These are phyloP conservation scores for Drosera spatulata DNA, from an alignment of 179 eudicot species.

Conservation along the genomic window DNA sequence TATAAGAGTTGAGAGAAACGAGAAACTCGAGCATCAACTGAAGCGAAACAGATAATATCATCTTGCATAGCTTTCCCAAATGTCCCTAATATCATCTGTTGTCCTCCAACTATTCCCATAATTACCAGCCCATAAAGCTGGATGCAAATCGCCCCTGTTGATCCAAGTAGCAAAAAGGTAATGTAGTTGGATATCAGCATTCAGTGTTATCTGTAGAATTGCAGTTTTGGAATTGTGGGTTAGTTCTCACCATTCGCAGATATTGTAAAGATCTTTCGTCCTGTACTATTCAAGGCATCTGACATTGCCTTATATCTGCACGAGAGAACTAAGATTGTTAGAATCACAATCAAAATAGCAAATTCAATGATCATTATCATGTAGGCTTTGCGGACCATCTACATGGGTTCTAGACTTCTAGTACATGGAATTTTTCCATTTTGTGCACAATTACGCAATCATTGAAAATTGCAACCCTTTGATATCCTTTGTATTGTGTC, in stretches of 20 bases:
- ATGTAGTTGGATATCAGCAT: too few species aligned
- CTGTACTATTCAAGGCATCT: slow-evolving; percentile 5
- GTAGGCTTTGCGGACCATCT: too few species aligned
- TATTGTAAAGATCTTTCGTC: slow-evolving; percentile 4
- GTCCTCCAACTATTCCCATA: slow-evolving; percentile 3
- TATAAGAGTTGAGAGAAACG: neutral
- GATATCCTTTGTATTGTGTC: too few species aligned
- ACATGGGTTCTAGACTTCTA: too few species aligned
- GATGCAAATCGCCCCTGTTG: slow-evolving; percentile 2
- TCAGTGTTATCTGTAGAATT: too few species aligned
- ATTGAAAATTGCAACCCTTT: too few species aligned
- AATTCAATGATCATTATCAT: too few species aligned
- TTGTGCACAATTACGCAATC: too few species aligned
- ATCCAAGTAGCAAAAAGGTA: too few species aligned
- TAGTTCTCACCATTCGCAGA: slow-evolving; percentile 10
- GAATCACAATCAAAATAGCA: too few species aligned
- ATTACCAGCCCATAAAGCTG: neutral
- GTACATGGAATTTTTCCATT: too few species aligned
- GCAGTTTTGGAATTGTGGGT: too few species aligned
- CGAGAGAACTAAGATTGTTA: neutral
- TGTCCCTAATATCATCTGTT: neutral
- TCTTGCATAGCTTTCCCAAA: neutral
- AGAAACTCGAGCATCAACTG: neutral
- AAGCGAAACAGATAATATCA: neutral
- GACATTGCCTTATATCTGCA: slow-evolving; percentile 4